phyloP scores from a whole-genome alignment of 805 yeast species.

The Ogataea allantospora region DNA sequence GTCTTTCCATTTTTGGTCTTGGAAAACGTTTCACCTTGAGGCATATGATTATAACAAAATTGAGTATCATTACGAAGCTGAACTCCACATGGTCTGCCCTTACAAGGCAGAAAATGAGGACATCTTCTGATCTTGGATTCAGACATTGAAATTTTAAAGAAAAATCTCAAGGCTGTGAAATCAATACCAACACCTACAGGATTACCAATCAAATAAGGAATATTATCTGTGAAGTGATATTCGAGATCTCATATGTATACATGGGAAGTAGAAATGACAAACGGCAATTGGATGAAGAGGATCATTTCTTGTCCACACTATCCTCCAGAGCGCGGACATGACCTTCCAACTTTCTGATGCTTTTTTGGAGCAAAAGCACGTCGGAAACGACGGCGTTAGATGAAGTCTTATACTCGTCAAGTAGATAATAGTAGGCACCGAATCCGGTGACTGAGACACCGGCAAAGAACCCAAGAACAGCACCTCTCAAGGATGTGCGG shows the following conservation, averaged over 20 bases:
- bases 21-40: slow-evolving; percentile 13
- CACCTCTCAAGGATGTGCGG: slow-evolving; percentile 36
- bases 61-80: slow-evolving; percentile 48
- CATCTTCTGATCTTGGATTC: slow-evolving; percentile 35
- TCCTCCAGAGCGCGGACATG: slow-evolving; percentile 65
- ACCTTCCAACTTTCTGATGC: slow-evolving; percentile 64
- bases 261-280: slow-evolving; percentile 1
- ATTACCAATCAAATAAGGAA: slow-evolving; percentile 2
- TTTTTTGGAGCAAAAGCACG: slow-evolving; percentile 65
- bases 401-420: slow-evolving; percentile 74
- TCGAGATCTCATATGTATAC: slow-evolving; percentile 8
- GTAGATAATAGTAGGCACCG: slow-evolving; percentile 71
- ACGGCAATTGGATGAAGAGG: not conserved
- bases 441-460: slow-evolving; percentile 76
- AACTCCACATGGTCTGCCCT: slow-evolving; percentile 59
- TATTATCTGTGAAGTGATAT: slow-evolving; percentile 5
- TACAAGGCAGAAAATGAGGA: slow-evolving; percentile 46
- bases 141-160: slow-evolving; percentile 4
- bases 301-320: slow-evolving; percentile 28
- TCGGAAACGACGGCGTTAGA: slow-evolving; percentile 74
- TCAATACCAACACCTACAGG: not conserved
- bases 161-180: slow-evolving; percentile 6
- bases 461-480: slow-evolving; percentile 70
- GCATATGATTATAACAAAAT: slow-evolving; percentile 65
- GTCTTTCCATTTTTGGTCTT: slow-evolving; percentile 27